These are phyloP conservation scores for Dactylella cylindrospora DNA, from an alignment of 2,329 filamentous ascomycete species.

Conservation along the genomic window DNA sequence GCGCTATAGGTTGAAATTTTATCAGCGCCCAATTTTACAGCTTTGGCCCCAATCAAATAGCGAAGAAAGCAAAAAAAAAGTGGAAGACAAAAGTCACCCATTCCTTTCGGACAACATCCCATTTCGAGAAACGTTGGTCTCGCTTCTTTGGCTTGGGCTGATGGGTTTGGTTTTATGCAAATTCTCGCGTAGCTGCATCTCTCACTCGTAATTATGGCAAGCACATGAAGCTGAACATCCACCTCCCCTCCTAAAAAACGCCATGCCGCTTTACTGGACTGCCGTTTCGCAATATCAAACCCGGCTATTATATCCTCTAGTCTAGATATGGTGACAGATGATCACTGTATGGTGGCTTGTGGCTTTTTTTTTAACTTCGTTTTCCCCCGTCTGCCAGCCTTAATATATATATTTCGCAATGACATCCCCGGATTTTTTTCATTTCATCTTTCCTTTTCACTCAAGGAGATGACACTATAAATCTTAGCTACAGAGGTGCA, in stretches of 20 bases:
- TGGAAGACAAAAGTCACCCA: too few species aligned
- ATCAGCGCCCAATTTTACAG: too few species aligned
- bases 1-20: too few species aligned
- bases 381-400: too few species aligned
- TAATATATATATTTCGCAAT: constrained; percentile 29
- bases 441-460: constrained; percentile 7
- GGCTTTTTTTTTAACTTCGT: too few species aligned
- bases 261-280: constrained; percentile 45
- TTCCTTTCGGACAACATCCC: too few species aligned
- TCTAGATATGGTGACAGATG: too few species aligned
- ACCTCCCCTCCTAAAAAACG: constrained; percentile 17
- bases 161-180: constrained; percentile 37
- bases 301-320: constrained; percentile 3
- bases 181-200: constrained; percentile 43
- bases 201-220: constrained; percentile 30
- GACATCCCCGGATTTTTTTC: constrained; percentile 31
- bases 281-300: constrained; percentile 36
- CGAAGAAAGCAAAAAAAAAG: constrained; percentile 18
- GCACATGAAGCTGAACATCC: constrained; percentile 7
- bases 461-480: constrained; percentile 9
- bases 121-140: constrained; percentile 24
- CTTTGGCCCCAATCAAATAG: too few species aligned
- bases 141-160: constrained; percentile 29
- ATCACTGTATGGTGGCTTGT: too few species aligned
- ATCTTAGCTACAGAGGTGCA: constrained; percentile 10